These are phyloP conservation scores for Penicillium sp. DNA, from an alignment of 2,329 filamentous ascomycete genomes.

Conservation along the genomic window DNA sequence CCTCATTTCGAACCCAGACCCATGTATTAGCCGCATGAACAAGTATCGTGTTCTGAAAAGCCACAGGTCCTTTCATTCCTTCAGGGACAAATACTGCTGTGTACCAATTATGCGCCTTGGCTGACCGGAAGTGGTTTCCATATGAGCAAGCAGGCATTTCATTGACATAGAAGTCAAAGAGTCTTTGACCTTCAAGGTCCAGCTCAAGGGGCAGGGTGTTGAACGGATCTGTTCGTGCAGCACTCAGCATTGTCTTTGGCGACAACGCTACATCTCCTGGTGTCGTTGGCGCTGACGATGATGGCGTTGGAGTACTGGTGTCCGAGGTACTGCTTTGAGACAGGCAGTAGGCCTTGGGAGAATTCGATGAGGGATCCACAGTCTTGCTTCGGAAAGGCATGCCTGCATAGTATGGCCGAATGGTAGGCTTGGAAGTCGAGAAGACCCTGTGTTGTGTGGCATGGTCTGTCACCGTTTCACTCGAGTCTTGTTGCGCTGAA, in stretches of 20 bases:
- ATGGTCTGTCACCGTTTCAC: no score
- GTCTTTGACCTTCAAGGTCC: constrained; percentile 24
- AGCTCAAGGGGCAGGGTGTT: constrained; percentile 30
- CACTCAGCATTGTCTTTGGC: constrained; percentile 30
- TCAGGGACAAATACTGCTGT: constrained; percentile 33
- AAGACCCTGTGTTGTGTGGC: no score
- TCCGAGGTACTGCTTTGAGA: no score
- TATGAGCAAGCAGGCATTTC: constrained; percentile 36
- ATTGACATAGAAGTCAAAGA: constrained; percentile 36
- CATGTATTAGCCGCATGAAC: constrained; percentile 36
- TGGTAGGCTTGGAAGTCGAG: no score
- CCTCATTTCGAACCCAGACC: constrained; percentile 27
- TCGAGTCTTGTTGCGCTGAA: no score
- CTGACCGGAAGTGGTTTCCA: constrained; percentile 27
- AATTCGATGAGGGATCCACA: no score
- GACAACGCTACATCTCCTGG: no score
- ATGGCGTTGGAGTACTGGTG: no score
- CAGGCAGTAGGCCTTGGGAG: no score
- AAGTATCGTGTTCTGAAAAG: constrained; percentile 35
- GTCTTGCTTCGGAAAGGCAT: no score
- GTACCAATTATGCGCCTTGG: constrained; percentile 35
- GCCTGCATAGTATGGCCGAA: no score
- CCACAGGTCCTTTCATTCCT: constrained; percentile 33
- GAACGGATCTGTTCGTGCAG: constrained; percentile 33
- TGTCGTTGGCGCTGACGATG: no score